Evolutionary conservation across 192 early-diverging fungal species (phyloP), one percentile per base, ranked within the genome.

Genomic region (Funneliformis mosseae): DNA sequence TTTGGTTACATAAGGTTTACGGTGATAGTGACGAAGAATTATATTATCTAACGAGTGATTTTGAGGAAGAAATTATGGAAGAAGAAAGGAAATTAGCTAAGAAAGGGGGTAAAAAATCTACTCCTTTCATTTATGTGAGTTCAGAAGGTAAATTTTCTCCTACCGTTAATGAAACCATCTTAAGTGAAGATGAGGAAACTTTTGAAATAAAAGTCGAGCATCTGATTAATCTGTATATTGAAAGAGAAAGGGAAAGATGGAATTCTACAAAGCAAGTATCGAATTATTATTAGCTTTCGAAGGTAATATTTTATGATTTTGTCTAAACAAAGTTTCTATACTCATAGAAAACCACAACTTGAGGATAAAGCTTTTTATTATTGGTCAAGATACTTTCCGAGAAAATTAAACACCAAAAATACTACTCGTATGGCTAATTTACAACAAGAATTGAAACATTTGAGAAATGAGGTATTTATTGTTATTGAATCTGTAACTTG

Each of bases 21-120:
- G 68, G 68, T 23, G 41, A 70, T 11, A 70, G 68, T 70, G 68
- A 70, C n/a, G 68, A 70, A 21, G 68, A 70, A n/a, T 9, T n/a
- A 23, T 43, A 70, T 23, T 70, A 70, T 42, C 7, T 70, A n/a
- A 5, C 68, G 9, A 70, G 41, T 70, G 68, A 70, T 70, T 41
- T 70, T n/a, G 68, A 70, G 42, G 39, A 43, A 43, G 68, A 70
- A 43, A 41, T 70, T 10, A 70, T 43, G 41, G 68, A 70, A 43
- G 68, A 70, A 21, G 68, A 70, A n/a, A n/a, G 18, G n/a, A 39
- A 39, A 42, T 41, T 42, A 21, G 3, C 16, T 6, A 55, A 21
- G 21, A 55, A 43, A 18, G 3, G 12, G 28, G 18, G n/a, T 21
- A 41, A n/a, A 42, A 25, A 9, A 8, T 10, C 68, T 43, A 7